Evolutionary conservation across 768 basidiomycete species (phyloP).

Genomic region (Crepidotus variabilis): DNA sequence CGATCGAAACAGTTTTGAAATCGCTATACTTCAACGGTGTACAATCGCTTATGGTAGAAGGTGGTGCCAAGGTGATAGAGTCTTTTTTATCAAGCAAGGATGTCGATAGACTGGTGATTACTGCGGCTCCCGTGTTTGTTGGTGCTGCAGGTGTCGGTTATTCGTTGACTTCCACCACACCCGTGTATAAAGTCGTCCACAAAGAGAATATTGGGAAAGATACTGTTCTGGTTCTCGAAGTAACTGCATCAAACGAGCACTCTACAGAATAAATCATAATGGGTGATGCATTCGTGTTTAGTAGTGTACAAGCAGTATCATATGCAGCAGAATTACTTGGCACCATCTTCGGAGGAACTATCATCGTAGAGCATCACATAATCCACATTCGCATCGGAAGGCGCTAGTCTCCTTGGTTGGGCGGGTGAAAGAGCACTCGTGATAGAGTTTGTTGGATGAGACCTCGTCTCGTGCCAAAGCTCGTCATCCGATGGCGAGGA

Average conservation of each 20-base stretch:
- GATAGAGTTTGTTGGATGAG: slow-evolving; percentile 26
- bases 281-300: too few species aligned
- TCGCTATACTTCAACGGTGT: slow-evolving; percentile 56
- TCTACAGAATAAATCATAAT: too few species aligned
- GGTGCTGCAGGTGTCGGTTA: slow-evolving; percentile 71
- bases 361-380: slow-evolving; percentile 76
- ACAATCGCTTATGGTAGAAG: slow-evolving; percentile 90
- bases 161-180: slow-evolving; percentile 1
- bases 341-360: slow-evolving; percentile 35
- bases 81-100: slow-evolving; percentile 54
- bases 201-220: slow-evolving; percentile 34
- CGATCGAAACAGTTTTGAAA: slow-evolving; percentile 46
- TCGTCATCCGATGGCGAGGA: slow-evolving; percentile 50
- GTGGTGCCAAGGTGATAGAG: slow-evolving; percentile 79
- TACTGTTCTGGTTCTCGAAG: slow-evolving; percentile 24
- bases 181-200: slow-evolving; percentile 22
- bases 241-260: too few species aligned
- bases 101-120: slow-evolving; percentile 78
- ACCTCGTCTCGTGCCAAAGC: slow-evolving; percentile 56
- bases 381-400: slow-evolving; percentile 34
- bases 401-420: not conserved
- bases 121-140: slow-evolving; percentile 82
- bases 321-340: not conserved
- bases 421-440: slow-evolving; percentile 8
- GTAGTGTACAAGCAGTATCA: too few species aligned